Base-by-base conservation (phyloP, 1,284 basidiomycete species). In the Lentinula novae-zelandiae region DNA sequence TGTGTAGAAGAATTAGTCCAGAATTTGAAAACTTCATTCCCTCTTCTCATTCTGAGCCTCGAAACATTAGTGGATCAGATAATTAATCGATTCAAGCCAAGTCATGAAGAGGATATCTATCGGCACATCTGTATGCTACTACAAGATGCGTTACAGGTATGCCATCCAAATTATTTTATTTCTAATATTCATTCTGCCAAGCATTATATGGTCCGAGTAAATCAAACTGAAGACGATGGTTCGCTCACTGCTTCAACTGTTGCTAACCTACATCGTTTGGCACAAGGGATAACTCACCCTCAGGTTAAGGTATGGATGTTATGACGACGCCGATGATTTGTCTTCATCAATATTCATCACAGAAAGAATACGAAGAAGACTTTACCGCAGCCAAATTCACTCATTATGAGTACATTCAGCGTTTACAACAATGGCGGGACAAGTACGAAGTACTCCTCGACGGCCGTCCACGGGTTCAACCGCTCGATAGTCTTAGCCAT, bases 51-150 rank as follows among this genome's bases (percentile, higher is more conserved):
- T 31, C 80, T 98, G 36, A 97, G 94, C 59, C 85, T 99, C 82
- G 97, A 99, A 76, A 97, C 95, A 53, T 93, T 99, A 82, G 93
- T 97, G 20, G 97, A 99, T 69, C 96, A 99, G 75, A 92, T 99
- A 66, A 83, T 88, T 48, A 85, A 89, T 64, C 87, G 96, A 51
- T 98, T 98, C 80, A 98, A 98, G 75, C 86, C 93, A 1, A 83
- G 86, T 6, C 84, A 88, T 1, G 97, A 99, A 66, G 97, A 99
- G 73, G 96, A 99, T 68, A 90, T 95, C 17, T 98, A 98, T 76
- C 87, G 97, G 15, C 86, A 96, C 67, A 88, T 96, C 49, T 92
- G 89, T 64, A 90, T 96, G 71, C 76, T 98, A 42, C 85, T 85
- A 70, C 90, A 82, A 62, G 89, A 92, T 69, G 88, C 84, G 10